Evolutionary conservation across 345 rosid genomes (phyloP), one percentile per base, ranked within the genome.

Genomic region (Capsella bursapastoris): DNA sequence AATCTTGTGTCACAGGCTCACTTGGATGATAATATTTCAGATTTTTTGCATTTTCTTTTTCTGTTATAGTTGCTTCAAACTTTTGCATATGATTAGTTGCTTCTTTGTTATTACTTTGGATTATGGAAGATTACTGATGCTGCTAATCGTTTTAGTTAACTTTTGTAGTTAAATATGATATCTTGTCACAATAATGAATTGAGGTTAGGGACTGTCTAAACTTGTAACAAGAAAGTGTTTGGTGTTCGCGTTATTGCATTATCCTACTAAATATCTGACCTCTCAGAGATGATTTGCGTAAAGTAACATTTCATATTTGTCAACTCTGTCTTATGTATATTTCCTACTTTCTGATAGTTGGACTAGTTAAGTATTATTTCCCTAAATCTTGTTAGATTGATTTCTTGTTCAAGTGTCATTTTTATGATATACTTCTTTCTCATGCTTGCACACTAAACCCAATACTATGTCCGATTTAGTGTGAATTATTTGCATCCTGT

Each of bases 181-280:
- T 18, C 12, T 56, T 66, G 41, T 14, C 16, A 44, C 55, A 56
- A 31, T 8, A 38, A 12, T 74, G 45, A 48, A 43, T 27, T 65
- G 59, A 37, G 66, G 60, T 74, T 45, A 57, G 60, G 66, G 32
- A 49, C 59, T 2, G 52, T 58, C 53, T 57, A 38, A 62, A 51
- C 13, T 31, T 40, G 25, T 61, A 27, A 48, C 31, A 60, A 62
- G 27, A 34, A 63, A n/a, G 25, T 52, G 8, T 51, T 22, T 64
- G 64, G 56, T 13, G 60, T 72, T 35, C 28, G 6, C 15, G 10
- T 52, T 52, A 10, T 8, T 55, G 49, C 35, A 62, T 31, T 50
- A 4, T 52, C 55, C 34, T 52, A 15, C 45, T 13, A 14, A 10
- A 38, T 14, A n/a, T 38, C 43, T 15, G 50, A 57, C 60, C 48